Conservation (phyloP, 257 asterid genomes). For the Primulina tabacum region DNA sequence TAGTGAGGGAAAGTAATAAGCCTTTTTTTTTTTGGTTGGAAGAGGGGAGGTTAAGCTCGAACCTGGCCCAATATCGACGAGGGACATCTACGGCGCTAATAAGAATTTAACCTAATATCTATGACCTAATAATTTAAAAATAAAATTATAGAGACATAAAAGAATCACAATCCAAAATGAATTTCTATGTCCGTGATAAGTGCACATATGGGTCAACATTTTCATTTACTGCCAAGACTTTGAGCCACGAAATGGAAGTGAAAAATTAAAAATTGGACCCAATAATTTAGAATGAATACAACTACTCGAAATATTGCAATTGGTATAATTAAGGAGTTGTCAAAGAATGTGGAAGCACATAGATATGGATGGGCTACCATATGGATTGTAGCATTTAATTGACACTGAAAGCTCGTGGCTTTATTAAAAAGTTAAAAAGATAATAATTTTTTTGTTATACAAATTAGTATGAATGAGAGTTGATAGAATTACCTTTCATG, state of each 20-base stretch:
- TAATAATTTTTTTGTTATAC: too few species aligned
- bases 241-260: constrained; percentile 36
- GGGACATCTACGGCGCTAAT: too few species aligned
- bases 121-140: too few species aligned
- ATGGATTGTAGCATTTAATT: constrained; percentile 18
- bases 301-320: constrained; percentile 7
- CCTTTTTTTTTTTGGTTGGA: too few species aligned
- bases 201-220: constrained; percentile 38
- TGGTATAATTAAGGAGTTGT: background rate
- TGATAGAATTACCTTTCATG: too few species aligned
- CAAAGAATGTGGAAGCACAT: constrained; percentile 26
- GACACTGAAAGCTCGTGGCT: constrained; percentile 22
- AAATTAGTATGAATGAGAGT: too few species aligned
- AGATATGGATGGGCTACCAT: constrained; percentile 23
- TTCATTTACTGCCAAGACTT: constrained; percentile 32
- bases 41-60: too few species aligned
- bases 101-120: too few species aligned
- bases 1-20: too few species aligned
- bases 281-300: constrained; percentile 12
- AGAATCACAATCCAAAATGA: background rate
- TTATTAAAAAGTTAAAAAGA: background rate
- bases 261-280: constrained; percentile 25
- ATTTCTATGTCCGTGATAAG: background rate
- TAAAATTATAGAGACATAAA: background rate
- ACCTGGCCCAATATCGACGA: too few species aligned